Evolutionary conservation across 2,329 filamentous ascomycete species (phyloP), one percentile per base, ranked within the genome.

Genomic region (Neofusicoccum kwambonambiense): DNA sequence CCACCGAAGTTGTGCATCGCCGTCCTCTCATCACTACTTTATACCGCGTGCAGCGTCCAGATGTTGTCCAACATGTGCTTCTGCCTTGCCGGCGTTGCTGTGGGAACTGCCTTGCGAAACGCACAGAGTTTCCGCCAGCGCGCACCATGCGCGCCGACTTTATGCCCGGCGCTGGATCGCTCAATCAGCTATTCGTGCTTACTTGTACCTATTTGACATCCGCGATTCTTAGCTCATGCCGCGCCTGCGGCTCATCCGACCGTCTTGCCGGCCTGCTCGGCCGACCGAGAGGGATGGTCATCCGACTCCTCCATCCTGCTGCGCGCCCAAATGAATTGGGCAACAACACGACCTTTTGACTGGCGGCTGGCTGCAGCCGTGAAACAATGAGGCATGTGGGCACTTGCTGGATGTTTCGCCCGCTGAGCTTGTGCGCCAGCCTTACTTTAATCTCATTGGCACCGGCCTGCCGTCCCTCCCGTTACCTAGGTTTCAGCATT

Each of bases 301-400:
- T 19, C 12, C 31, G 42, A 58, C 41, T 35, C 22, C 41, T 35
- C 22, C 13, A 34, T 37, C 56, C 56, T 47, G 56, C 41, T 47
- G 56, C 9, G 8, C 31, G 15, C n/a, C 15, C 31, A 47, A 60
- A 35, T 60, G 41, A 12, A 60, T 11, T n/a, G n/a, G 31, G 27
- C 31, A n/a, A 19, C 27, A 2, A 37, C 11, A 13, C n/a, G 19
- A 6, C 27, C 27, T 58, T 47, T 47, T 27, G 42, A 60, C 41
- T 60, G 56, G 56, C 17, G 27, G 22, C 4, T 35, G 31, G 31
- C 41, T 60, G 56, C 56, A 60, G 42, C n/a, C 27, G 11, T 60
- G 56, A 60, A 60, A 60, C 56, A 37, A 45, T 6, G 13, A n/a
- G 44, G 9, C 42, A 47, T 60, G 56, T 22, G 37, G 42, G 56